These are phyloP conservation scores for Chrysochromulina tobinii DNA, from an alignment of 78 protist genomes.

Conservation along the genomic window DNA sequence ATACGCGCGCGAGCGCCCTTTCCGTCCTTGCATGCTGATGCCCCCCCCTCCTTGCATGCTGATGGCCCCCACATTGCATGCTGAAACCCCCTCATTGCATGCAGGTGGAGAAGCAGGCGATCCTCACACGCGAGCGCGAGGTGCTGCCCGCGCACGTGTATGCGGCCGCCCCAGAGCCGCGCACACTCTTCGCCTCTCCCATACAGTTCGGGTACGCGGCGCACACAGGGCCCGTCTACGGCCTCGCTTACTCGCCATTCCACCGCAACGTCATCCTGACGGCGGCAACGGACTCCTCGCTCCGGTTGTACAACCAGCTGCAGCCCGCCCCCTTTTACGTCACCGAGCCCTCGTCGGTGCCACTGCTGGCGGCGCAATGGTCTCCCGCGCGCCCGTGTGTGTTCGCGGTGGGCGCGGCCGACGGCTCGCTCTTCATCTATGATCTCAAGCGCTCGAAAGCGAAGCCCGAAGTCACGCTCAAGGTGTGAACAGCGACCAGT, in stretches of 20 bases:
- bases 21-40: too few relatives aligned
- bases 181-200: not conserved
- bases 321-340: not conserved
- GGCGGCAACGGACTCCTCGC: not conserved
- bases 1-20: too few relatives aligned
- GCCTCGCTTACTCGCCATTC: conserved; percentile 19
- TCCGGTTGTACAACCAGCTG: not conserved
- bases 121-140: not conserved
- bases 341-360: not conserved
- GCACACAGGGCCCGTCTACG: conserved; percentile 42
- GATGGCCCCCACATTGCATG: too few relatives aligned
- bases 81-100: too few relatives aligned
- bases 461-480: not conserved
- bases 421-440: not conserved
- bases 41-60: too few relatives aligned
- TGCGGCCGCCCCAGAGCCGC: not conserved
- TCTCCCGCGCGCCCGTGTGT: not conserved
- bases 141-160: not conserved
- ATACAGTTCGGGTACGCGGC: not conserved
- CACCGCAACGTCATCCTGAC: conserved; percentile 30
- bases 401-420: conserved; percentile 10
- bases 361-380: not conserved
- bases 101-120: not conserved
- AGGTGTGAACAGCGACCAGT: not conserved
- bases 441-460: not conserved